These are phyloP conservation scores for Dictyostelium firmibasis DNA, from an alignment of 78 protist species.

Conservation along the genomic window DNA sequence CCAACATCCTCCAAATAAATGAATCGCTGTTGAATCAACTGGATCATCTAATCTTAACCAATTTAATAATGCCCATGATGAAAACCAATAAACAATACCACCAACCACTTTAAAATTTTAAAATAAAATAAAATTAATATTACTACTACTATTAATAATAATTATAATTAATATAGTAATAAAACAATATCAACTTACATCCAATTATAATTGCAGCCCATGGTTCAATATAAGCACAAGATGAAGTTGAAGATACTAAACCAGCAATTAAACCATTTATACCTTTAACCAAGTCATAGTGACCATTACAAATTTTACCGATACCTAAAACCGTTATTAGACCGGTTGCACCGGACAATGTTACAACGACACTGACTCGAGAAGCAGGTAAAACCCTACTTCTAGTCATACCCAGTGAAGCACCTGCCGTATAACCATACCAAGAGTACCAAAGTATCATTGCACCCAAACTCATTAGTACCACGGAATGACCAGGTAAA, in stretches of 20 bases:
- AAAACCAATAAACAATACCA: slow-evolving; percentile 54
- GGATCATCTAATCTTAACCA: slow-evolving; percentile 62
- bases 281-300: slow-evolving; percentile 61
- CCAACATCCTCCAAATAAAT: slow-evolving; percentile 75
- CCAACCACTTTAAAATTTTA: slow-evolving; percentile 13
- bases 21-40: slow-evolving; percentile 68
- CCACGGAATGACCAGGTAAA: slow-evolving; percentile 59
- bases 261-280: slow-evolving; percentile 76
- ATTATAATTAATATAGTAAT: not conserved
- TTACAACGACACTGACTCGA: slow-evolving; percentile 51
- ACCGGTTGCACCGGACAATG: slow-evolving; percentile 69
- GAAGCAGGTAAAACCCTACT: slow-evolving; percentile 25
- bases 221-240: slow-evolving; percentile 76
- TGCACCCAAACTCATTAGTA: slow-evolving; percentile 58
- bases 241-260: slow-evolving; percentile 59
- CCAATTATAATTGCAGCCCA: slow-evolving; percentile 78
- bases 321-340: slow-evolving; percentile 47
- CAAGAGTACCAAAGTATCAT: slow-evolving; percentile 76
- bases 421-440: slow-evolving; percentile 76
- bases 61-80: slow-evolving; percentile 62
- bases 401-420: slow-evolving; percentile 21
- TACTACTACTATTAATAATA: not conserved
- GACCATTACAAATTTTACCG: slow-evolving; percentile 42
- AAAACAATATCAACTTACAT: too few relatives aligned
- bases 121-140: not conserved